phyloP scores from a whole-genome alignment of 176 grass and related monocot species.

The Carex littledalei region DNA sequence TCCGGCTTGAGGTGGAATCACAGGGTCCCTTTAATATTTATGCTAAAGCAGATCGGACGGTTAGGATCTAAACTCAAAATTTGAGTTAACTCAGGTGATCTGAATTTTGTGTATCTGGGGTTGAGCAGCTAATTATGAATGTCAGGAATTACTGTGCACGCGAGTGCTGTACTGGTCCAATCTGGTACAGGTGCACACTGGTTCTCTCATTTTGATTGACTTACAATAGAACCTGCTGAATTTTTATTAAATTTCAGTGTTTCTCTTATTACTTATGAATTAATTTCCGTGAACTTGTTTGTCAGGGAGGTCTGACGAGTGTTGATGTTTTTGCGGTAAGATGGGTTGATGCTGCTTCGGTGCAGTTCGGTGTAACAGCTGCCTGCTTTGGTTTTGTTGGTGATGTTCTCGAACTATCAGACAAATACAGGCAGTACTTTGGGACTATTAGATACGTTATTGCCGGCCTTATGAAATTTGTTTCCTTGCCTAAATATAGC shows the following conservation, averaged over 20 bases:
- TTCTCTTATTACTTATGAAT: slow-evolving; percentile 27
- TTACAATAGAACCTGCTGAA: neutral
- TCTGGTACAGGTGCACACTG: neutral
- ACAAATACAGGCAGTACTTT: slow-evolving; percentile 66
- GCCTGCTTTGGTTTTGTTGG: slow-evolving; percentile 86
- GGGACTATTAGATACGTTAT: slow-evolving; percentile 73
- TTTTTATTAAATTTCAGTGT: slow-evolving; percentile 9
- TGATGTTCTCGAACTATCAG: slow-evolving; percentile 86
- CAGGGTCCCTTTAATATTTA: no score
- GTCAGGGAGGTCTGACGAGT: slow-evolving; percentile 63
- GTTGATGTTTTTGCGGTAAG: slow-evolving; percentile 80
- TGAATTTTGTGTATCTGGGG: neutral
- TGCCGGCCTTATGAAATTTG: slow-evolving; percentile 80
- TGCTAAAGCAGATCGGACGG: no score
- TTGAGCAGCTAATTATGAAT: neutral
- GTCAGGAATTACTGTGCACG: neutral
- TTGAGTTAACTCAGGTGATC: no score
- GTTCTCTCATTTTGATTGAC: neutral
- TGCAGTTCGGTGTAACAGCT: slow-evolving; percentile 77
- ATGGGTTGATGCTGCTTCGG: slow-evolving; percentile 48
- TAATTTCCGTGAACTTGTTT: neutral
- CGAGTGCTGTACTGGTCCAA: neutral
- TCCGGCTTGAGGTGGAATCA: no score
- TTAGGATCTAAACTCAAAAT: no score
- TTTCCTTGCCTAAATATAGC: slow-evolving; percentile 69